Conservation (phyloP, 176 grass and related monocot species). For the Oryza australiensis region DNA sequence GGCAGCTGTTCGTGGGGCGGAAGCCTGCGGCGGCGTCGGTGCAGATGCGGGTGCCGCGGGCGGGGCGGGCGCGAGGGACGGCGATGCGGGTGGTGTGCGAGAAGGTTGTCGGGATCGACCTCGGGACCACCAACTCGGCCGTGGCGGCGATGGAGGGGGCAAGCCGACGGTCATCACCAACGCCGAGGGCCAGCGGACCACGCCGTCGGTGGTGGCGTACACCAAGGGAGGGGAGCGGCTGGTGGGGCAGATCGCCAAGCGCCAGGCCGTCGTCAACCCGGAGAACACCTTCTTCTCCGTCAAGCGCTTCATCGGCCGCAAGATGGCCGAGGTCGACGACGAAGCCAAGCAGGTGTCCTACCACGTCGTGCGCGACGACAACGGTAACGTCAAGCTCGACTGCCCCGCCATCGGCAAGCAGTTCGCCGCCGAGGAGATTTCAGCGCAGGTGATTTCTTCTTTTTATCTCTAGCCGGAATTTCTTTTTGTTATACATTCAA, state of each 20-base stretch:
- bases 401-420: slow-evolving; percentile 99
- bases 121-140: slow-evolving; percentile 94
- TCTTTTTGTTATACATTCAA: not conserved
- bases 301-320: slow-evolving; percentile 94
- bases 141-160: slow-evolving; percentile 99
- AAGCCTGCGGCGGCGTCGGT: slow-evolving; percentile 8
- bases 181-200: slow-evolving; percentile 90
- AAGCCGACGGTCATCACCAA: slow-evolving; percentile 98
- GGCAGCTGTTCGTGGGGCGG: slow-evolving; percentile 53
- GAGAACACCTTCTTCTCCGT: slow-evolving; percentile 99
- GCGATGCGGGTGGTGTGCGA: slow-evolving; percentile 75
- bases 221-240: slow-evolving; percentile 81
- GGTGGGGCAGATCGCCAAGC: slow-evolving; percentile 93
- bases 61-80: slow-evolving; percentile 35
- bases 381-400: slow-evolving; percentile 98
- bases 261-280: slow-evolving; percentile 95
- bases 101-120: slow-evolving; percentile 98
- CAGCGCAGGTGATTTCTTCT: slow-evolving; percentile 67
- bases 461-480: not conserved
- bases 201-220: slow-evolving; percentile 95
- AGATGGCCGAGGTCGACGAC: slow-evolving; percentile 95
- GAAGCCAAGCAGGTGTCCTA: slow-evolving; percentile 98
- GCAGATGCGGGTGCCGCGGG: slow-evolving; percentile 35
- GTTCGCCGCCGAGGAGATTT: slow-evolving; percentile 95
- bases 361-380: slow-evolving; percentile 74